Evolutionary conservation across 257 asterid genomes (phyloP).

Genomic region (Petunia secreta): DNA sequence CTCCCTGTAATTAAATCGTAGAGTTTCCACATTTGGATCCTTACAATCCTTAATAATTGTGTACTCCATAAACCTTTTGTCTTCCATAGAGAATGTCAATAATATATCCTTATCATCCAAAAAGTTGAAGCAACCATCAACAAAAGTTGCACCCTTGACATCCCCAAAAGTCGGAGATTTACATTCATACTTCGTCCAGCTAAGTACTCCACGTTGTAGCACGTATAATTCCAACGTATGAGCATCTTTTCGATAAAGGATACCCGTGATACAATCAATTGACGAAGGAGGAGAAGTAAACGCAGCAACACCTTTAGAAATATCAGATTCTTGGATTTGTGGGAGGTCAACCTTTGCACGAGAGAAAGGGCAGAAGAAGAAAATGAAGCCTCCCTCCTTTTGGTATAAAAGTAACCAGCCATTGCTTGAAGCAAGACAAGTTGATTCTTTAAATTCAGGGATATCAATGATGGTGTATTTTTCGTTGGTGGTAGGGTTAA

Average conservation of each 20-base stretch:
- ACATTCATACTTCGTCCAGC: conserved; percentile 24
- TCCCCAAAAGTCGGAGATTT: no score
- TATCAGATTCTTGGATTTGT: conserved; percentile 24
- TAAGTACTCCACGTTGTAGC: conserved; percentile 22
- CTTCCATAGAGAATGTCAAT: conserved; percentile 21
- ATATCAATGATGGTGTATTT: conserved; percentile 22
- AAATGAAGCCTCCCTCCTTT: conserved; percentile 25
- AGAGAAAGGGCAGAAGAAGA: conserved; percentile 48
- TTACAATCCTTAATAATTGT: background rate
- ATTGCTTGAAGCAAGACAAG: conserved; percentile 37
- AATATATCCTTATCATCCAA: background rate
- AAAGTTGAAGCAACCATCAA: conserved; percentile 22
- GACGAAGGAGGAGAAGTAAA: conserved; percentile 38
- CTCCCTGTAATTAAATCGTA: background rate
- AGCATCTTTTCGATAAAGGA: background rate
- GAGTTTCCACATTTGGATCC: background rate
- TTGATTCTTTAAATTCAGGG: conserved; percentile 36
- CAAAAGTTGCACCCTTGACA: conserved; percentile 16
- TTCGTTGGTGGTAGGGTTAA: conserved; percentile 17
- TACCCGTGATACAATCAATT: conserved; percentile 25
- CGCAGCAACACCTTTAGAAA: conserved; percentile 27
- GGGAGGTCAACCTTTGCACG: conserved; percentile 36
- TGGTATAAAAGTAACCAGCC: conserved; percentile 40
- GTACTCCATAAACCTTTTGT: background rate
- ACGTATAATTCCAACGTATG: background rate